Base-by-base conservation (phyloP, 768 basidiomycete species). In the Hydnum rufescens region DNA sequence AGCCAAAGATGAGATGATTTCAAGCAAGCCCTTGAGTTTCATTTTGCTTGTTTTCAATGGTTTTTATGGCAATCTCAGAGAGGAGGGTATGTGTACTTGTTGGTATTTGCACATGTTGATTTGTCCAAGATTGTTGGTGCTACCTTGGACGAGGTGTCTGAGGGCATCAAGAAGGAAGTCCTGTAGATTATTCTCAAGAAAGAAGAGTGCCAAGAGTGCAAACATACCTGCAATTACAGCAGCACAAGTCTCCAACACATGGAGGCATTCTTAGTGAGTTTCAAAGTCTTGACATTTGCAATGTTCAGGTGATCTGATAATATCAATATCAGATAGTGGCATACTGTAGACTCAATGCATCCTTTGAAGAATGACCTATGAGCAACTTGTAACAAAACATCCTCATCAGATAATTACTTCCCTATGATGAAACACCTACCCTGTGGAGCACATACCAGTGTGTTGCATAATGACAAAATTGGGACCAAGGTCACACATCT, bases 31-130 rank as follows among this genome's bases (percentile, higher is more conserved):
- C 68, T 93, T 93, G 61, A 97, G 77, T 67, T 96, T 99, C 19
- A 93, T 95, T 88, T 65, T 99, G 93, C 70, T 99, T 99, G 66
- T 96, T 97, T 68, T 97, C 90, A 53, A 97, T 96, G 8, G 92
- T 97, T 68, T 90, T 93, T 39, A 96, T 90, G 4, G 92, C 92
- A 57, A 97, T 95, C 65, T 97, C 95, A 0, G 93, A 89, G 49
- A 96, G 74, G 77, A 97, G 95, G 65, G 93, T 93, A 62, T 97
- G n/a, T n/a, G n/a, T n/a, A n/a, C n/a, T n/a, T n/a, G n/a, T n/a
- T n/a, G n/a, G n/a, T n/a, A n/a, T n/a, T n/a, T n/a, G n/a, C n/a
- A n/a, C n/a, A n/a, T n/a, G n/a, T n/a, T n/a, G n/a, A n/a, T n/a
- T n/a, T n/a, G n/a, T n/a, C n/a, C n/a, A 96, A 64, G 93, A 95